These are phyloP conservation scores for Backusella australiensis DNA, from an alignment of 192 early-diverging fungal species.

Conservation along the genomic window DNA sequence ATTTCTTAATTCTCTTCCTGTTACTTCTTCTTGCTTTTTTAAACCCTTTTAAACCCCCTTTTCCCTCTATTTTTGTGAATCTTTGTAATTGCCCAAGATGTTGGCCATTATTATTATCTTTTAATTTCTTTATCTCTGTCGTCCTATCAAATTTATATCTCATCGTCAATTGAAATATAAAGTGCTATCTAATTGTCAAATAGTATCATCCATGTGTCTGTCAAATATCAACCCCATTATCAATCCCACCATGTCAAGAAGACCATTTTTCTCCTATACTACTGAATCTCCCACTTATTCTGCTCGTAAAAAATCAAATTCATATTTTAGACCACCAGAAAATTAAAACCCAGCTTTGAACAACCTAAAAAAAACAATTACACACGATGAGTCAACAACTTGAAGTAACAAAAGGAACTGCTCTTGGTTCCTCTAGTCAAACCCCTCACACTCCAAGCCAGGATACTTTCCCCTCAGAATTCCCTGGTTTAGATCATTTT, in stretches of 20 bases:
- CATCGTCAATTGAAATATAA: slow-evolving; percentile 1
- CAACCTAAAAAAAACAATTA: not conserved
- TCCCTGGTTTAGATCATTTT: not conserved
- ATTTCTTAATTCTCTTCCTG: not conserved
- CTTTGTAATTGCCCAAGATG: slow-evolving; percentile 17
- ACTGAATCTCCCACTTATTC: slow-evolving; percentile 34
- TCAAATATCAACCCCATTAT: slow-evolving; percentile 15
- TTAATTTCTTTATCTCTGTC: slow-evolving; percentile 2
- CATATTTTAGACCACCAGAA: slow-evolving; percentile 6
- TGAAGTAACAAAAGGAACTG: not conserved
- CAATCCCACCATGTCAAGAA: slow-evolving; percentile 11
- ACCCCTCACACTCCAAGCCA: not conserved
- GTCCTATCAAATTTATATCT: not conserved
- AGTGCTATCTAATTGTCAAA: slow-evolving; percentile 6
- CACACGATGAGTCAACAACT: not conserved
- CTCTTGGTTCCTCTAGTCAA: not conserved
- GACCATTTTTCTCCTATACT: slow-evolving; percentile 39
- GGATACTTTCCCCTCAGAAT: not conserved
- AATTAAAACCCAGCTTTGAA: slow-evolving; percentile 10
- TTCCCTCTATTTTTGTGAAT: not conserved
- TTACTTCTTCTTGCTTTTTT: not conserved
- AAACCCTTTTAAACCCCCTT: not conserved
- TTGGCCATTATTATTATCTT: slow-evolving; percentile 15
- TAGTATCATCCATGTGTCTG: slow-evolving; percentile 2
- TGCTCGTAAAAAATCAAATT: slow-evolving; percentile 30